These are phyloP conservation scores for Xylaria sp. DNA, from an alignment of 2,329 filamentous ascomycete genomes.

Conservation along the genomic window DNA sequence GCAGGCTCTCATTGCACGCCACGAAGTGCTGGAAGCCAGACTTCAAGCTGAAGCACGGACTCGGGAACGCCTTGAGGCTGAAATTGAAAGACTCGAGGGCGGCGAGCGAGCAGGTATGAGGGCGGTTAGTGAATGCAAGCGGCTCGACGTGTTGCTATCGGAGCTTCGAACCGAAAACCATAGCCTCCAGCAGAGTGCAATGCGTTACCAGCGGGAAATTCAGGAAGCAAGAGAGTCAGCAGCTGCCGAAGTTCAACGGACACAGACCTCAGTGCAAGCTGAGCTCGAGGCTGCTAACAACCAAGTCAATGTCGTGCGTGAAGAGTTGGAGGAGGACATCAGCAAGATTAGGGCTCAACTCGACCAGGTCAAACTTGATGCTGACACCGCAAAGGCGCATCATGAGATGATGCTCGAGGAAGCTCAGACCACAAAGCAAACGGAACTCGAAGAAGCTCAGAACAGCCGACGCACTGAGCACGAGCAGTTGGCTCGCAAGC, in stretches of 20 bases:
- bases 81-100: conserved; percentile 66
- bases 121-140: conserved; percentile 64
- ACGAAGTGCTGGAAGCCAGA: conserved; percentile 76
- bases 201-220: conserved; percentile 78
- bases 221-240: conserved; percentile 81
- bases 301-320: conserved; percentile 80
- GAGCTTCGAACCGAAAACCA: conserved; percentile 69
- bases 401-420: conserved; percentile 86
- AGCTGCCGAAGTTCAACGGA: conserved; percentile 78
- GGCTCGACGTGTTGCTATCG: conserved; percentile 57
- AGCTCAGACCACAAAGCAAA: conserved; percentile 68
- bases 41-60: conserved; percentile 75
- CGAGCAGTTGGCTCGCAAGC: conserved; percentile 50
- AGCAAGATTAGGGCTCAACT: conserved; percentile 72
- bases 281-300: conserved; percentile 84
- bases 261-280: conserved; percentile 74
- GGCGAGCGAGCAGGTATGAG: conserved; percentile 68
- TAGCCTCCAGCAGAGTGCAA: conserved; percentile 69
- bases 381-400: conserved; percentile 77
- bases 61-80: conserved; percentile 66
- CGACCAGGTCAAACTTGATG: conserved; percentile 76
- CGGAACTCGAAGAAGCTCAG: conserved; percentile 47
- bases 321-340: conserved; percentile 81
- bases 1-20: conserved; percentile 75
- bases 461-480: conserved; percentile 44